Evolutionary conservation across 345 rosid species (phyloP).

Genomic region (Garcia nutans): DNA sequence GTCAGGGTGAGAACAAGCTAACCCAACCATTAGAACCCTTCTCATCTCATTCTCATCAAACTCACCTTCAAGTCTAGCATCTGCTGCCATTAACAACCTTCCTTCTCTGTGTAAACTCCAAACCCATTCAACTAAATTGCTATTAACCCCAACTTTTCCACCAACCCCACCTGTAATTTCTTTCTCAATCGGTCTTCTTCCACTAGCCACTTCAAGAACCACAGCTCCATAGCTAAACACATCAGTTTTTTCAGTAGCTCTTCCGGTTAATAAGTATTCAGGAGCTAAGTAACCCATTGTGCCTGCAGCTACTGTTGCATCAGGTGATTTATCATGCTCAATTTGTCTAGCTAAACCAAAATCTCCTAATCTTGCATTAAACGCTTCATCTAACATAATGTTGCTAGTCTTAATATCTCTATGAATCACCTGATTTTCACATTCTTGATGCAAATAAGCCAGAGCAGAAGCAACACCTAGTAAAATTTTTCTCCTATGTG

Average conservation of each 20-base stretch:
- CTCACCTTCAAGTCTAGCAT: slow-evolving; percentile 60
- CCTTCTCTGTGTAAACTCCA: slow-evolving; percentile 91
- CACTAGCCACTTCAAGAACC: slow-evolving; percentile 81
- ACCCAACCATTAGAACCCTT: slow-evolving; percentile 69
- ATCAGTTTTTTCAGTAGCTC: slow-evolving; percentile 88
- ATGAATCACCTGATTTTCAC: slow-evolving; percentile 94
- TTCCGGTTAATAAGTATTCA: slow-evolving; percentile 81
- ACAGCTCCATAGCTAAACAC: slow-evolving; percentile 93
- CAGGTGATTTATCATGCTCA: slow-evolving; percentile 89
- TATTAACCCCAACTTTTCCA: slow-evolving; percentile 39
- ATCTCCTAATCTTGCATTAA: slow-evolving; percentile 87
- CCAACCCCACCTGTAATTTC: slow-evolving; percentile 32
- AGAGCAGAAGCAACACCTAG: slow-evolving; percentile 90
- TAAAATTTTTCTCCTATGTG: slow-evolving; percentile 62
- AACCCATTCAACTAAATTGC: slow-evolving; percentile 96
- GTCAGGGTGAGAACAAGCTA: slow-evolving; percentile 95
- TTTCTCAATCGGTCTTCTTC: slow-evolving; percentile 81
- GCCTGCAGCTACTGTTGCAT: slow-evolving; percentile 94
- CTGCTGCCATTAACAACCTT: slow-evolving; percentile 61
- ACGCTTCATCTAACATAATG: slow-evolving; percentile 83
- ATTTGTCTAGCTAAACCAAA: slow-evolving; percentile 87
- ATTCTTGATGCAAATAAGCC: slow-evolving; percentile 94
- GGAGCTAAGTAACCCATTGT: slow-evolving; percentile 99
- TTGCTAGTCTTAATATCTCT: slow-evolving; percentile 91
- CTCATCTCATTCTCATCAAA: slow-evolving; percentile 60